These are phyloP conservation scores for Ganoderma sinense DNA, from an alignment of 1,284 basidiomycete species.

Conservation along the genomic window DNA sequence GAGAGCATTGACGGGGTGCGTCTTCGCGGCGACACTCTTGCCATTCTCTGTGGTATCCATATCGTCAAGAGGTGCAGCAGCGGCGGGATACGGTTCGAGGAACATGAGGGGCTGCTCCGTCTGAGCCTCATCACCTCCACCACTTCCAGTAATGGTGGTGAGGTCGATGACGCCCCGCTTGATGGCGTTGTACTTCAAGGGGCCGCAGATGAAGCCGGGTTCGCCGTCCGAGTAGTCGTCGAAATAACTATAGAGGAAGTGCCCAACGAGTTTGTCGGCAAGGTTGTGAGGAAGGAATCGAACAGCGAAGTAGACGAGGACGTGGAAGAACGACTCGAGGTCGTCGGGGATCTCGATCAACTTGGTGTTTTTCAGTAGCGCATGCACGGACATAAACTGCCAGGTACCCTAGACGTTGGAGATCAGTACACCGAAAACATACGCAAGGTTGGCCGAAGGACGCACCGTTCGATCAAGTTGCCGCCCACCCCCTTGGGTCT, in stretches of 20 bases:
- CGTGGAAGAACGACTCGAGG: slow-evolving; percentile 26
- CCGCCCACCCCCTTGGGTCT: background rate
- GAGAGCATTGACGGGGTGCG: no score
- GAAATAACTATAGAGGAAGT: slow-evolving; percentile 18
- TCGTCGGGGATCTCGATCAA: slow-evolving; percentile 16
- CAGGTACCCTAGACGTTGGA: slow-evolving; percentile 16
- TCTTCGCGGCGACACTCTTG: no score
- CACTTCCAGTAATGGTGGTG: background rate
- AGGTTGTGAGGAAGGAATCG: slow-evolving; percentile 16
- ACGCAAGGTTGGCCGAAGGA: no score
- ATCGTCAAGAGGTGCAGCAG: background rate
- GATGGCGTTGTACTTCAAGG: background rate
- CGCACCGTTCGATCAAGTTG: slow-evolving; percentile 17
- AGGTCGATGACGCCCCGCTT: background rate
- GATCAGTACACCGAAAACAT: background rate
- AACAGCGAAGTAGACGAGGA: slow-evolving; percentile 16
- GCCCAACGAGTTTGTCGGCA: background rate
- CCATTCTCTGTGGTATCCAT: no score
- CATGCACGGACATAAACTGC: slow-evolving; percentile 20
- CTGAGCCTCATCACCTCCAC: rapidly evolving
- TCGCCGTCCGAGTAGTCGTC: slow-evolving; percentile 4
- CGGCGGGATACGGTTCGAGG: background rate
- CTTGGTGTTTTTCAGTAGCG: background rate
- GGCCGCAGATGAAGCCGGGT: background rate
- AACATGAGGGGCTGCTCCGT: background rate